These are phyloP conservation scores for Syzygium jambos DNA, from an alignment of 345 rosid species.

Conservation along the genomic window DNA sequence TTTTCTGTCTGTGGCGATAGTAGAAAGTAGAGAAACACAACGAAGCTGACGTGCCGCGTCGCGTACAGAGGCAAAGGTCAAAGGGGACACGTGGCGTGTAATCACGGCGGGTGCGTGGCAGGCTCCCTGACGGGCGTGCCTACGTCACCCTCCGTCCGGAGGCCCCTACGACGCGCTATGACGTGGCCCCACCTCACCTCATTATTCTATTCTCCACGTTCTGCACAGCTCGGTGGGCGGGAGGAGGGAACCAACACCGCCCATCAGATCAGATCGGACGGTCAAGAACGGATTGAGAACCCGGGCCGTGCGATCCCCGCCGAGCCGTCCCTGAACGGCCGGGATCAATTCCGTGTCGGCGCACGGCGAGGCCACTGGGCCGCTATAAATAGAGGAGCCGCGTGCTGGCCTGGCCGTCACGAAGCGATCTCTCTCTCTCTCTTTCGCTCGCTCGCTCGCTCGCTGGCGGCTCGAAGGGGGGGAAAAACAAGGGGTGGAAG, in stretches of 20 bases:
- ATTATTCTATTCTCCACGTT: neutral
- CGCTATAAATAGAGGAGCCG: slow-evolving; percentile 28
- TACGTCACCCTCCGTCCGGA: neutral
- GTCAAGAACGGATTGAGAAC: neutral
- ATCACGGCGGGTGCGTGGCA: neutral
- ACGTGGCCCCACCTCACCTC: no score
- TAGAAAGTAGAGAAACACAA: neutral
- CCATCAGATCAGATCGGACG: slow-evolving; percentile 31
- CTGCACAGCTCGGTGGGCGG: neutral
- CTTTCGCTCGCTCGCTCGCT: neutral
- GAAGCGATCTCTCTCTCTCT: neutral
- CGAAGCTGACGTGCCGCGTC: slow-evolving; percentile 19
- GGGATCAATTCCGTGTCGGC: slow-evolving; percentile 23
- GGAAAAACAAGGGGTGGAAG: no score
- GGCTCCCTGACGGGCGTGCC: neutral
- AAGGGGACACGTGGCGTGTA: slow-evolving; percentile 18
- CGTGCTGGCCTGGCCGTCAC: neutral
- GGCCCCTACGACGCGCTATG: neutral
- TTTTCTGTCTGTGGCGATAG: neutral
- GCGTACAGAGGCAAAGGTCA: slow-evolving; percentile 12
- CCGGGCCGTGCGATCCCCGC: neutral
- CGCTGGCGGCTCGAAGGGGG: neutral
- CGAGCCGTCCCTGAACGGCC: slow-evolving; percentile 13
- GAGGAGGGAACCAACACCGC: neutral
- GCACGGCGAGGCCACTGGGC: slow-evolving; percentile 11